A percentile compares a stretch with the other conserved stretches of the same genome.
phyloP scores from a whole-genome alignment of 495 filamentous ascomycete genomes.

The Xylaria telfairii region DNA sequence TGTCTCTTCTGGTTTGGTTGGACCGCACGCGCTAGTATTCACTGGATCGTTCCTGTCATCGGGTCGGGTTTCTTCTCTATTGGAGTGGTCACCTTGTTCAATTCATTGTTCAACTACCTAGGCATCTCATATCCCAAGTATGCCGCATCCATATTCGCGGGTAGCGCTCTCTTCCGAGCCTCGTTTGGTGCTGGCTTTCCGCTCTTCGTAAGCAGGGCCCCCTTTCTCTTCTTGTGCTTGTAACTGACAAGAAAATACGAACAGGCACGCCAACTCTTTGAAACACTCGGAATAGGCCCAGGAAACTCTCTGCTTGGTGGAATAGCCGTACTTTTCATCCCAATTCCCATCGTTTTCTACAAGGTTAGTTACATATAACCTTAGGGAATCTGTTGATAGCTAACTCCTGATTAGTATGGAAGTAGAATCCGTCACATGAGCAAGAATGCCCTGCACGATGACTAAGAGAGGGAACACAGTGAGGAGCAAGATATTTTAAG shows the following conservation, averaged over 20 bases:
- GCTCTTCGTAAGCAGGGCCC: slow-evolving; percentile 45
- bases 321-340: slow-evolving; percentile 49
- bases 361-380: slow-evolving; percentile 22
- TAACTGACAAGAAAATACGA: slow-evolving; percentile 49
- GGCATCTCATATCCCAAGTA: slow-evolving; percentile 46
- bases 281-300: slow-evolving; percentile 50
- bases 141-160: slow-evolving; percentile 55
- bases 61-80: slow-evolving; percentile 59
- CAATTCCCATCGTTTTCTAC: slow-evolving; percentile 58
- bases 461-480: background rate
- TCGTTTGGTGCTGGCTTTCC: slow-evolving; percentile 55
- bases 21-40: slow-evolving; percentile 46
- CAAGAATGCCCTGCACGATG: slow-evolving; percentile 41
- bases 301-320: slow-evolving; percentile 56
- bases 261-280: slow-evolving; percentile 49
- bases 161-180: slow-evolving; percentile 52
- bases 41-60: slow-evolving; percentile 55
- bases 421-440: slow-evolving; percentile 33
- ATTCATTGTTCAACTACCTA: slow-evolving; percentile 52
- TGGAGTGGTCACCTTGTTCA: slow-evolving; percentile 63
- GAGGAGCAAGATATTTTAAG: background rate
- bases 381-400: background rate
- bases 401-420: background rate
- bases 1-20: slow-evolving; percentile 61
- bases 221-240: slow-evolving; percentile 38